Percentiles rank a stretch among this genome's conserved stretches.
Evolutionary conservation across 257 asterid species (phyloP).

Genomic region (Nicotiana noctiflora): DNA sequence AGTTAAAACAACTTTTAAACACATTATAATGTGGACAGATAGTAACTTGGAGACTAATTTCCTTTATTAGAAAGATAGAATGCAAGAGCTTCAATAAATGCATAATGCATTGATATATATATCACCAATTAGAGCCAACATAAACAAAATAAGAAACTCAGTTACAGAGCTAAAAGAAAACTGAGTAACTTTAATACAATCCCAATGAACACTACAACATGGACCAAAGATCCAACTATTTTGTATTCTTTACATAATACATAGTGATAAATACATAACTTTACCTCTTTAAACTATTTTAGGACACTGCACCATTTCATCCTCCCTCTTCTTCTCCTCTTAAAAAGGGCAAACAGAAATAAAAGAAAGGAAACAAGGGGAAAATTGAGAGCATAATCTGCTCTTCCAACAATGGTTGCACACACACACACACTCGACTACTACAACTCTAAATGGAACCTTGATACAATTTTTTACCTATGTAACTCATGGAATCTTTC

Average conservation of each 20-base stretch:
- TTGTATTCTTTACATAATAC: conserved; percentile 5
- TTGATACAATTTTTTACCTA: neutral
- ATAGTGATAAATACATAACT: neutral
- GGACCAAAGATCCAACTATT: conserved; percentile 10
- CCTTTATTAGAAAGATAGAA: neutral
- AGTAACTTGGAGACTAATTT: neutral
- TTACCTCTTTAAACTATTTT: neutral
- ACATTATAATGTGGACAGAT: neutral
- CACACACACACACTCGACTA: neutral
- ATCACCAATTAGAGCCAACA: neutral
- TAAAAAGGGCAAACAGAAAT: neutral
- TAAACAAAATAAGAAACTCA: neutral
- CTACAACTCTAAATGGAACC: neutral
- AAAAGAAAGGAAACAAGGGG: neutral
- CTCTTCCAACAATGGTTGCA: neutral
- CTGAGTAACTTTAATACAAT: neutral
- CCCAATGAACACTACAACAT: neutral
- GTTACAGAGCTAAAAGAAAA: conserved; percentile 4
- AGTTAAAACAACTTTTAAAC: neutral
- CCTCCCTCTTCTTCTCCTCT: conserved; percentile 3
- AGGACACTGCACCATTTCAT: conserved; percentile 1
- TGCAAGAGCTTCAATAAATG: neutral
- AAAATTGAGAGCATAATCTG: neutral
- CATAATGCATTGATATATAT: neutral
- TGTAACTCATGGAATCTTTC: neutral